A percentile compares a stretch with the other conserved stretches of the same genome.
Evolutionary conservation across 306 rosid species (phyloP).

Genomic region (Dryas alaskensis): DNA sequence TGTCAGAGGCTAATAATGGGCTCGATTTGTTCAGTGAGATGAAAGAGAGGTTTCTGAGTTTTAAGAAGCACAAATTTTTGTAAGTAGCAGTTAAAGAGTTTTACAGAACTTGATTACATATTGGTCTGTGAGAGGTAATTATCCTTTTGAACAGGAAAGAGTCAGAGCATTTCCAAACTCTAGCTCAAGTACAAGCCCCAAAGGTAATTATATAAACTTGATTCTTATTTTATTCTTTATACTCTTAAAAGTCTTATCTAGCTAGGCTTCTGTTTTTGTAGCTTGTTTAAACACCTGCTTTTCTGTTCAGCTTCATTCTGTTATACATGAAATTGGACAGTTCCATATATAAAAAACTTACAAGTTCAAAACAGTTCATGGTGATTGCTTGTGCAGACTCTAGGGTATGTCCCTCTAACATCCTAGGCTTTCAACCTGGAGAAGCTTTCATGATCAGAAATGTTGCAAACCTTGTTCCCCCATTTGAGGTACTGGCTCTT

Average conservation of each 20-base stretch:
- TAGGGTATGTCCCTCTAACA: slow-evolving; percentile 89
- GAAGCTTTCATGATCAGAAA: slow-evolving; percentile 87
- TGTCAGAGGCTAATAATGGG: slow-evolving; percentile 30
- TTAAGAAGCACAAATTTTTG: slow-evolving; percentile 64
- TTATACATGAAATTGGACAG: slow-evolving; percentile 13
- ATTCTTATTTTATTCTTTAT: slow-evolving; percentile 5
- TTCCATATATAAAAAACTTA: slow-evolving; percentile 39
- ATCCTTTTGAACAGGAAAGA: slow-evolving; percentile 55
- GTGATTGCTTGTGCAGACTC: slow-evolving; percentile 97
- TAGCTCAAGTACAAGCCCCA: slow-evolving; percentile 74
- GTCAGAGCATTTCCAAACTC: slow-evolving; percentile 56
- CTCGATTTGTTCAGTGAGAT: slow-evolving; percentile 54
- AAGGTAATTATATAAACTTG: slow-evolving; percentile 43
- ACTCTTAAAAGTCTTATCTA: not conserved
- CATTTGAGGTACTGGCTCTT: slow-evolving; percentile 50
- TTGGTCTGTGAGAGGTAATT: not conserved
- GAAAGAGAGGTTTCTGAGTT: slow-evolving; percentile 66
- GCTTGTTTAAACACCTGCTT: not conserved
- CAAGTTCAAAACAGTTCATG: slow-evolving; percentile 73
- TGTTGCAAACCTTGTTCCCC: slow-evolving; percentile 84
- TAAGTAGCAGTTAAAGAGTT: slow-evolving; percentile 37
- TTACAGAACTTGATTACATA: not conserved
- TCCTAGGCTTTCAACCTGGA: slow-evolving; percentile 89
- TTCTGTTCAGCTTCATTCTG: slow-evolving; percentile 5
- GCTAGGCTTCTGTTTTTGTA: slow-evolving; percentile 6